A percentile compares a stretch with the other conserved stretches of the same genome.
Evolutionary conservation across 352 stramenopile genomes (phyloP).

Genomic region (Blastocystis sp.): DNA sequence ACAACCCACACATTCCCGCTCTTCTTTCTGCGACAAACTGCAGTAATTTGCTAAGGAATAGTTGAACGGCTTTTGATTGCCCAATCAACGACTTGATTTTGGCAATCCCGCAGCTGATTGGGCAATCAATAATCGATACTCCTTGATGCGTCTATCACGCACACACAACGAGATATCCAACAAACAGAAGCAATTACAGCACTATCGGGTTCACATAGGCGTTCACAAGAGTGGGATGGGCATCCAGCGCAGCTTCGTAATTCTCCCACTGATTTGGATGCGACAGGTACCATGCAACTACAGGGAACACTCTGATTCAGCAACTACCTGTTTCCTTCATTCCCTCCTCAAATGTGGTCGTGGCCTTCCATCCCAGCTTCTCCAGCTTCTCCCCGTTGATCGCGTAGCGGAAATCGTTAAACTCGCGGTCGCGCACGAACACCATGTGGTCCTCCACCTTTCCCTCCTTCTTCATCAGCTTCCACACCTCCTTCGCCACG

Average conservation of each 20-base stretch:
- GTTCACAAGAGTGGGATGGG: slow-evolving; percentile 63
- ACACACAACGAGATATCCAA: no score
- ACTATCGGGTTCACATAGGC: no score
- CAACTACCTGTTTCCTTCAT: slow-evolving; percentile 73
- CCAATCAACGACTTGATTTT: background rate
- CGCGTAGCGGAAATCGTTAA: slow-evolving; percentile 94
- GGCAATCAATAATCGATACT: background rate
- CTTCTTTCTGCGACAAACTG: background rate
- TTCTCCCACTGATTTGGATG: slow-evolving; percentile 70
- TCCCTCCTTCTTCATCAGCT: slow-evolving; percentile 74
- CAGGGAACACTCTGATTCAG: background rate
- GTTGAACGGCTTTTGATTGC: background rate
- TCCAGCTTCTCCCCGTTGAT: slow-evolving; percentile 87
- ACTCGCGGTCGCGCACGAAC: slow-evolving; percentile 85
- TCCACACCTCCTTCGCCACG: slow-evolving; percentile 85
- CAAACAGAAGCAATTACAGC: no score
- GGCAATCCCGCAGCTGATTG: background rate
- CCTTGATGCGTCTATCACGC: no score
- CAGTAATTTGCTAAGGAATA: background rate
- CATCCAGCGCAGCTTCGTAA: slow-evolving; percentile 65
- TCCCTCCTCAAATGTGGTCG: slow-evolving; percentile 86
- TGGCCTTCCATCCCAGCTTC: slow-evolving; percentile 86
- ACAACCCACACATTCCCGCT: background rate
- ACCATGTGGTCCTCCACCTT: slow-evolving; percentile 76
- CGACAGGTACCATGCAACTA: slow-evolving; percentile 71